These are phyloP conservation scores for Escovopsis weberi DNA, from an alignment of 2,329 filamentous ascomycete genomes.

Conservation along the genomic window DNA sequence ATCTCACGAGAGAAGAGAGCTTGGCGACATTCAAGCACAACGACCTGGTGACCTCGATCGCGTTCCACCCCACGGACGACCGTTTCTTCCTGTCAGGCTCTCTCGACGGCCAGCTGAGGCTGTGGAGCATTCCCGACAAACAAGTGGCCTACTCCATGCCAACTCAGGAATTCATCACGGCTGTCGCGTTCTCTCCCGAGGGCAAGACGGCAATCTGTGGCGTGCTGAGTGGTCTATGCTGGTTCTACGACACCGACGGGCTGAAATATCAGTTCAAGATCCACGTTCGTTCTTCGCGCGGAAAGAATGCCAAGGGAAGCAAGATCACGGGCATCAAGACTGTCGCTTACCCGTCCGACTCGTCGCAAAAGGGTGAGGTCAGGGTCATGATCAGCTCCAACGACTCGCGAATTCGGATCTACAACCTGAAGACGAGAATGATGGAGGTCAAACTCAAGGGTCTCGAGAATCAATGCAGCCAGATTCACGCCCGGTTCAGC, in stretches of 20 bases:
- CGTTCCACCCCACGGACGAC: constrained; percentile 89
- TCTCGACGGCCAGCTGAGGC: constrained; percentile 68
- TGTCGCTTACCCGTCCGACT: constrained; percentile 35
- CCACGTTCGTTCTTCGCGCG: constrained; percentile 82
- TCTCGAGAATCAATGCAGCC: constrained; percentile 77
- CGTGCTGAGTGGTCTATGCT: constrained; percentile 68
- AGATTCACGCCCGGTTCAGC: constrained; percentile 80
- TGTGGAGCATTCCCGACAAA: constrained; percentile 97
- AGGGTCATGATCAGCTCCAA: constrained; percentile 89
- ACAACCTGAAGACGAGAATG: constrained; percentile 72
- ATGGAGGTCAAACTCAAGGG: constrained; percentile 85
- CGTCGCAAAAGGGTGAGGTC: constrained; percentile 47
- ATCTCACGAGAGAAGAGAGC: constrained; percentile 71
- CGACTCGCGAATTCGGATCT: constrained; percentile 80
- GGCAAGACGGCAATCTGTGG: constrained; percentile 83
- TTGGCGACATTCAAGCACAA: constrained; percentile 88
- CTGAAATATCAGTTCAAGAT: constrained; percentile 74
- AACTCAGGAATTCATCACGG: constrained; percentile 78
- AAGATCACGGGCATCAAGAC: constrained; percentile 94
- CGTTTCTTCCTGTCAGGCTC: constrained; percentile 93
- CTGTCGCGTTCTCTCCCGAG: constrained; percentile 85
- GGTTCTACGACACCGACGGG: constrained; percentile 87
- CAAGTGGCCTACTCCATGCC: constrained; percentile 70
- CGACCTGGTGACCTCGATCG: constrained; percentile 88
- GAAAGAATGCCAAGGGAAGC: constrained; percentile 88